Evolutionary conservation across 352 stramenopile species (phyloP).

Genomic region (Peronospora belbahrii): DNA sequence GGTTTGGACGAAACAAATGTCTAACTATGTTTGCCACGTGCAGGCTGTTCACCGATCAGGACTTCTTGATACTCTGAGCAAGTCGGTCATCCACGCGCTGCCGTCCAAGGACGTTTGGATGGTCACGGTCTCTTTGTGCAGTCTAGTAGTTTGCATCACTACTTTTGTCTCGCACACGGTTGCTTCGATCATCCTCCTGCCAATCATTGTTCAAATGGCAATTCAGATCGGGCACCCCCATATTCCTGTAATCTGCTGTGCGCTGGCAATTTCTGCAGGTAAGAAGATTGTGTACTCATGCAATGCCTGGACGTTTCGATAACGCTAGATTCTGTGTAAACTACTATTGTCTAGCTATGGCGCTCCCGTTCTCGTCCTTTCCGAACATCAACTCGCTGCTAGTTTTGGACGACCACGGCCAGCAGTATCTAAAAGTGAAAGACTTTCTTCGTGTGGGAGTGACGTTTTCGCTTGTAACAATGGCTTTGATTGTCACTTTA

Average conservation of each 20-base stretch:
- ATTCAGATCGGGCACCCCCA: constrained; percentile 81
- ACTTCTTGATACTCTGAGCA: constrained; percentile 72
- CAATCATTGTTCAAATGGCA: constrained; percentile 88
- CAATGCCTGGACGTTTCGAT: neutral
- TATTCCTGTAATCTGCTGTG: constrained; percentile 81
- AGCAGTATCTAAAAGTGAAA: constrained; percentile 80
- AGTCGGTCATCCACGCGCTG: constrained; percentile 74
- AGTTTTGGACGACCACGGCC: constrained; percentile 84
- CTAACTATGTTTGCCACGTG: neutral
- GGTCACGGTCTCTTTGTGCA: constrained; percentile 81
- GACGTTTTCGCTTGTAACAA: constrained; percentile 77
- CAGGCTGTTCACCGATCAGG: constrained; percentile 80
- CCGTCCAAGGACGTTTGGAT: constrained; percentile 80
- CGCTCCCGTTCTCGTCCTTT: constrained; percentile 88
- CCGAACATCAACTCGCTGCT: constrained; percentile 90
- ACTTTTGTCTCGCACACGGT: constrained; percentile 93
- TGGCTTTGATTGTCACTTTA: constrained; percentile 79
- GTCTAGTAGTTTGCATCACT: constrained; percentile 79
- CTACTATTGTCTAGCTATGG: constrained; percentile 53
- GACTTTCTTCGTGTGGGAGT: constrained; percentile 84
- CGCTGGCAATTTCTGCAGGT: constrained; percentile 84
- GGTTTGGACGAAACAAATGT: neutral
- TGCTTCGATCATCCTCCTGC: constrained; percentile 87
- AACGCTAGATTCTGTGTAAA: neutral
- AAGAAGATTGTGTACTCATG: constrained; percentile 3